Evolutionary conservation across 2,329 filamentous ascomycete genomes (phyloP).

Genomic region (Thelonectria olida): DNA sequence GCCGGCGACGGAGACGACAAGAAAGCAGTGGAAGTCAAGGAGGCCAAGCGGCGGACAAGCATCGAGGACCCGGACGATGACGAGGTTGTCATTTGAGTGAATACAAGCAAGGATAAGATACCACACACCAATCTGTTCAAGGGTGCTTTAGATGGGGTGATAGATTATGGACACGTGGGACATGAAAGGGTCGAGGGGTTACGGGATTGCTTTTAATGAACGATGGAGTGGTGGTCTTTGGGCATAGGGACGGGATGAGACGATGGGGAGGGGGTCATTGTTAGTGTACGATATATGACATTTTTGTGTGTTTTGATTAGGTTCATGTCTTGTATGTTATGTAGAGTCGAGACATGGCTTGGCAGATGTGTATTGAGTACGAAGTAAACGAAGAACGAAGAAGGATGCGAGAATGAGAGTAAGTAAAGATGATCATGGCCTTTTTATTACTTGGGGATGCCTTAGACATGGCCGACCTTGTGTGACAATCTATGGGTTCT

Average conservation of each 20-base stretch:
- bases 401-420: neutral
- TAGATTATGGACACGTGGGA: slow-evolving; percentile 12
- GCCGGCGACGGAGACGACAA: slow-evolving; percentile 42
- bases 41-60: slow-evolving; percentile 64
- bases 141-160: slow-evolving; percentile 21
- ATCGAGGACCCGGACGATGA: slow-evolving; percentile 69
- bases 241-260: too few relatives aligned
- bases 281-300: slow-evolving; percentile 15
- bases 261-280: neutral
- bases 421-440: too few relatives aligned
- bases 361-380: neutral
- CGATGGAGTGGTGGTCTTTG: neutral
- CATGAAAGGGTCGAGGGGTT: neutral
- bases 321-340: neutral
- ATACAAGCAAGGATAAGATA: slow-evolving; percentile 25
- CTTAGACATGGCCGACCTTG: too few relatives aligned
- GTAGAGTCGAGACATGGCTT: neutral
- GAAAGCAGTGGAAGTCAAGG: slow-evolving; percentile 60
- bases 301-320: slow-evolving; percentile 5
- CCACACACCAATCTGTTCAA: slow-evolving; percentile 23
- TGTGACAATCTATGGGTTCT: too few relatives aligned
- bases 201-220: slow-evolving; percentile 4
- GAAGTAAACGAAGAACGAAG: too few relatives aligned
- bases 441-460: neutral
- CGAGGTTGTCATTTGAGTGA: slow-evolving; percentile 51